A percentile compares a stretch with the other conserved stretches of the same genome.
phyloP scores from a whole-genome alignment of 345 rosid species.

The Pelargonium nanum region DNA sequence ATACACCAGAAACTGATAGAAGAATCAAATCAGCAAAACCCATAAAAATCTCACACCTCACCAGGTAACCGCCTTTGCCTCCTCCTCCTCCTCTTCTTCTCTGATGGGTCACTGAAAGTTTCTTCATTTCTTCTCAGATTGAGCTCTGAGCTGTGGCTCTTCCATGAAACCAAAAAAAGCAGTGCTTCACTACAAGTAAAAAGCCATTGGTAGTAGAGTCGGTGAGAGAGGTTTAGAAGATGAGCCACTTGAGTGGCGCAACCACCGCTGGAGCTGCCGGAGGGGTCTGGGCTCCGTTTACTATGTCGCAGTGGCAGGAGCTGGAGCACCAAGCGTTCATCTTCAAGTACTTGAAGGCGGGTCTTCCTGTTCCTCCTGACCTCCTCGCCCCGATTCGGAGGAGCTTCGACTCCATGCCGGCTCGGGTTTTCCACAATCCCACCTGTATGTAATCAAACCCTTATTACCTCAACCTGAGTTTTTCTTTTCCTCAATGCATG shows the following conservation, averaged over 20 bases:
- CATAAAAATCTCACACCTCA: neutral
- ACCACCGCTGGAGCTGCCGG: slow-evolving; percentile 7
- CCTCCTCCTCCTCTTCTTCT: neutral
- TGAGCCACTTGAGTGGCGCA: slow-evolving; percentile 12
- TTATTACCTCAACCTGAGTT: slow-evolving; percentile 2
- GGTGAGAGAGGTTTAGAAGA: slow-evolving; percentile 4
- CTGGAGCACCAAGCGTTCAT: slow-evolving; percentile 86
- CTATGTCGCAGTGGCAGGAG: slow-evolving; percentile 67
- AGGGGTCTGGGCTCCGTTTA: slow-evolving; percentile 24
- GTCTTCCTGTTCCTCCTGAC: slow-evolving; percentile 59
- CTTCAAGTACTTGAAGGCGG: slow-evolving; percentile 68
- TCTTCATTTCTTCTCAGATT: neutral
- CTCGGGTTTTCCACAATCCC: slow-evolving; percentile 28
- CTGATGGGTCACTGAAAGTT: neutral
- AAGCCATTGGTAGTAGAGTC: neutral
- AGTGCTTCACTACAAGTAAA: neutral
- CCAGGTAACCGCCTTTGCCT: slow-evolving; percentile 2
- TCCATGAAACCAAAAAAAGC: no score
- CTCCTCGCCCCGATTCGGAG: slow-evolving; percentile 52
- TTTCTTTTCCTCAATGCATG: neutral
- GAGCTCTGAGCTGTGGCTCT: neutral
- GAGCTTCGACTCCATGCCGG: slow-evolving; percentile 25
- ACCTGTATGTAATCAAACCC: slow-evolving; percentile 22
- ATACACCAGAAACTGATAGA: neutral
- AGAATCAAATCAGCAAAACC: neutral